Percentiles rank a stretch among this genome's conserved stretches.
Evolutionary conservation across 257 asterid genomes (phyloP).

Genomic region (Nicotiana paniculata): DNA sequence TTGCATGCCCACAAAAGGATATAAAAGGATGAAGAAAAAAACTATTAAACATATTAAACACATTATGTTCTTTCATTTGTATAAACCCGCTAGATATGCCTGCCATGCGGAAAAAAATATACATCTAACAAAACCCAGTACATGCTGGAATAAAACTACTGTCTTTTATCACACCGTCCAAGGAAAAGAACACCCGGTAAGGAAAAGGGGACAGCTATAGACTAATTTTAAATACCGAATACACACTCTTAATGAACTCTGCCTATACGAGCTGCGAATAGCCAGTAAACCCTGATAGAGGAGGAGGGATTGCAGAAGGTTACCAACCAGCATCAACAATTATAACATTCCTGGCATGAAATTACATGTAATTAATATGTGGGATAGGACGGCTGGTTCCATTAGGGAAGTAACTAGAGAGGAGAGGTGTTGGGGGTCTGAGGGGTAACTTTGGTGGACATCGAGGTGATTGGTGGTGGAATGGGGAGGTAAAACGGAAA

Average conservation of each 20-base stretch:
- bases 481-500: too few species aligned
- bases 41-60: not conserved
- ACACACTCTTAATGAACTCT: not conserved
- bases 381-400: too few species aligned
- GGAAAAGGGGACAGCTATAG: not conserved
- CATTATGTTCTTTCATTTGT: not conserved
- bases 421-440: too few species aligned
- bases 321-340: not conserved
- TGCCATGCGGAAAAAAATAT: not conserved
- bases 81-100: not conserved
- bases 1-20: not conserved
- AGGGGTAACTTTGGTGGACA: too few species aligned
- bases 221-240: not conserved
- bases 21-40: not conserved
- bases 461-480: too few species aligned
- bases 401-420: too few species aligned
- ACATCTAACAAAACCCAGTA: not conserved
- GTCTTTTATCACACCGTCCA: not conserved
- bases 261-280: not conserved
- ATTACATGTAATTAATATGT: not conserved
- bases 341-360: not conserved
- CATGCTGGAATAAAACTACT: not conserved
- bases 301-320: not conserved
- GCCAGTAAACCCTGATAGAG: not conserved
- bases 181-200: not conserved